Evolutionary conservation across 768 basidiomycete species (phyloP).

Genomic region (Rhodotorula toruloides): DNA sequence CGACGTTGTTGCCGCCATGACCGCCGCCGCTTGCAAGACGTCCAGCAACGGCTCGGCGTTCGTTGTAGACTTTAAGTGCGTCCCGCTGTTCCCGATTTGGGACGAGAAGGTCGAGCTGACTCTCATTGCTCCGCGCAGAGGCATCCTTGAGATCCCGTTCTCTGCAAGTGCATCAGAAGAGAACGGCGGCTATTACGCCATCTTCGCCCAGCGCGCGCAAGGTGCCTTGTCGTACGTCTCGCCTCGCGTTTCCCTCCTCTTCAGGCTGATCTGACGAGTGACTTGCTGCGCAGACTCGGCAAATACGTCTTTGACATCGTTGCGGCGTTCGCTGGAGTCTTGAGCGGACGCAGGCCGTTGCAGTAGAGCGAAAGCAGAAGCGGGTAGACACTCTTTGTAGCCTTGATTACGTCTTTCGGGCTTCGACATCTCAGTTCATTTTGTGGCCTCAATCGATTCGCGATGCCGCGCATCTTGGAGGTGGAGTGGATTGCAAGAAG

Average conservation of each 20-base stretch:
- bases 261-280: neutral
- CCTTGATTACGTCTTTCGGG: no score
- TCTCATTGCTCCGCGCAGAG: neutral
- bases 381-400: no score
- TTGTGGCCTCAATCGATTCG: no score
- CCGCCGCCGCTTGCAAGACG: slow-evolving; percentile 54
- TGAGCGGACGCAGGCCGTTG: no score
- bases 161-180: neutral
- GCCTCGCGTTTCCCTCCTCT: neutral
- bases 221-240: slow-evolving; percentile 5
- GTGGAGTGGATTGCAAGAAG: no score
- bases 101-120: neutral
- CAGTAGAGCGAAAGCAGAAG: no score
- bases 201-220: neutral
- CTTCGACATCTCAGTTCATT: no score
- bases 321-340: neutral
- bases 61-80: slow-evolving; percentile 24
- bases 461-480: no score
- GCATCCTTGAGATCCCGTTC: slow-evolving; percentile 20
- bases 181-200: slow-evolving; percentile 8
- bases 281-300: neutral
- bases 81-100: neutral
- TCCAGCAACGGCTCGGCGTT: slow-evolving; percentile 39
- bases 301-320: neutral
- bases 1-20: slow-evolving; percentile 55